Evolutionary conservation across 352 stramenopile species (phyloP).

Genomic region (Phytopythium chamaehyphon): DNA sequence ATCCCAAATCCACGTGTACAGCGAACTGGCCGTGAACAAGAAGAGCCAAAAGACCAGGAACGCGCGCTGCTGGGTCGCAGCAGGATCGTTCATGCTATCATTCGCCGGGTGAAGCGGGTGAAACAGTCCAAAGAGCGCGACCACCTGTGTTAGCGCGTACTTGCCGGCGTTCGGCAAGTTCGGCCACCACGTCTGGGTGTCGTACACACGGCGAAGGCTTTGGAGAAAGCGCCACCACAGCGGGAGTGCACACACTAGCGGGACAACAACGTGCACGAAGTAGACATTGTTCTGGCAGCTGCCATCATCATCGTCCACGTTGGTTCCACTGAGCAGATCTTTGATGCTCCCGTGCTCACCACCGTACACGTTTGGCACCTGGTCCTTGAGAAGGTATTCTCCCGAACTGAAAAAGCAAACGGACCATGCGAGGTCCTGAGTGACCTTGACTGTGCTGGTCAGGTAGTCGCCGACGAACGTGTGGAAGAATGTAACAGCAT

Average conservation of each 20-base stretch:
- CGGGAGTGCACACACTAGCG: slow-evolving; percentile 92
- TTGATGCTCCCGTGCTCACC: background rate
- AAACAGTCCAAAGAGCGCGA: slow-evolving; percentile 84
- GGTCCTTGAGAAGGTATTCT: slow-evolving; percentile 88
- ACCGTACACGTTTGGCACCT: slow-evolving; percentile 14
- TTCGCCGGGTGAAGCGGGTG: slow-evolving; percentile 62
- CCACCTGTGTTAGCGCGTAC: slow-evolving; percentile 87
- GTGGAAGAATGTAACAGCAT: slow-evolving; percentile 93
- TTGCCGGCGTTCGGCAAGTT: slow-evolving; percentile 96
- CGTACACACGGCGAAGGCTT: slow-evolving; percentile 93
- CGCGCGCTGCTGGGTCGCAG: slow-evolving; percentile 18
- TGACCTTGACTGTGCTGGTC: slow-evolving; percentile 82
- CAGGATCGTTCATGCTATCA: slow-evolving; percentile 13
- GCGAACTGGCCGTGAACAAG: slow-evolving; percentile 73
- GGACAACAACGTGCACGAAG: slow-evolving; percentile 94
- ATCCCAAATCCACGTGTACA: slow-evolving; percentile 84
- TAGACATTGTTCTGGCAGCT: slow-evolving; percentile 75
- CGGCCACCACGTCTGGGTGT: slow-evolving; percentile 94
- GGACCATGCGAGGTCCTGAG: slow-evolving; percentile 90
- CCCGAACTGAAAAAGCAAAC: slow-evolving; percentile 94
- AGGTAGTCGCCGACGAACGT: slow-evolving; percentile 89
- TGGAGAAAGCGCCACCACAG: slow-evolving; percentile 97
- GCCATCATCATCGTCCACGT: slow-evolving; percentile 12
- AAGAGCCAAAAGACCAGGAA: slow-evolving; percentile 75
- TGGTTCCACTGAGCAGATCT: slow-evolving; percentile 3